Evolutionary conservation across 306 rosid species (phyloP).

Genomic region (Begonia masoniana): DNA sequence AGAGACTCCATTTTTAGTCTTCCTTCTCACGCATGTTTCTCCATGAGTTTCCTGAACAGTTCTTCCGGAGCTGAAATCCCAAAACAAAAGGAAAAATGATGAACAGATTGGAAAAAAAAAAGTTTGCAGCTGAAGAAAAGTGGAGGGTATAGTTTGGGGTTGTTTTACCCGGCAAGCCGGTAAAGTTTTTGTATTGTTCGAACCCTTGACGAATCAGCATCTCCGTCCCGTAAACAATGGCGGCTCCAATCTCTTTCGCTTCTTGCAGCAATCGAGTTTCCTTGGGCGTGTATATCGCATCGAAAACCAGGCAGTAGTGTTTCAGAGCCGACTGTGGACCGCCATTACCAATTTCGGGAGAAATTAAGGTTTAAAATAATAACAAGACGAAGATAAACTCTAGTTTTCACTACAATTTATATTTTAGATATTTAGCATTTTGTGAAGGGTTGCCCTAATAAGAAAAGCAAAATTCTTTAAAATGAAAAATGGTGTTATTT

Average conservation of each 20-base stretch:
- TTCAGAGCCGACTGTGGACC: slow-evolving; percentile 22
- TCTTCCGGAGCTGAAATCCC: slow-evolving; percentile 36
- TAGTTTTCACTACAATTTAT: not conserved
- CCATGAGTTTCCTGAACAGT: slow-evolving; percentile 34
- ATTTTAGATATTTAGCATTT: not conserved
- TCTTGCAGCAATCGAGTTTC: slow-evolving; percentile 30
- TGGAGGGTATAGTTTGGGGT: not conserved
- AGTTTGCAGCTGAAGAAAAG: not conserved
- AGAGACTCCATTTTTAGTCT: not conserved
- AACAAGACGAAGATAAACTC: not conserved
- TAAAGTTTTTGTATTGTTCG: slow-evolving; percentile 37
- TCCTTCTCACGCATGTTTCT: slow-evolving; percentile 26
- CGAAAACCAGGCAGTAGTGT: slow-evolving; percentile 36
- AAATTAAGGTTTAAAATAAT: not conserved
- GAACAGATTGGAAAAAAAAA: not conserved
- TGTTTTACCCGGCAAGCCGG: slow-evolving; percentile 34
- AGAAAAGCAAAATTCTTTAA: too few relatives aligned
- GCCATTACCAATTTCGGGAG: too few relatives aligned
- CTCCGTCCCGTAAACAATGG: slow-evolving; percentile 31
- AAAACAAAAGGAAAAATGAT: not conserved
- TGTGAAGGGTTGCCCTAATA: too few relatives aligned
- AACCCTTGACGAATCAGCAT: slow-evolving; percentile 38
- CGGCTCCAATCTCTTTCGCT: slow-evolving; percentile 29
- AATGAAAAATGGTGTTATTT: too few relatives aligned
- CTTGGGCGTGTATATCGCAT: slow-evolving; percentile 41